Evolutionary conservation across 228 moss, liverwort and hornwort genomes (phyloP).

Genomic region (Sphagnum fallax): DNA sequence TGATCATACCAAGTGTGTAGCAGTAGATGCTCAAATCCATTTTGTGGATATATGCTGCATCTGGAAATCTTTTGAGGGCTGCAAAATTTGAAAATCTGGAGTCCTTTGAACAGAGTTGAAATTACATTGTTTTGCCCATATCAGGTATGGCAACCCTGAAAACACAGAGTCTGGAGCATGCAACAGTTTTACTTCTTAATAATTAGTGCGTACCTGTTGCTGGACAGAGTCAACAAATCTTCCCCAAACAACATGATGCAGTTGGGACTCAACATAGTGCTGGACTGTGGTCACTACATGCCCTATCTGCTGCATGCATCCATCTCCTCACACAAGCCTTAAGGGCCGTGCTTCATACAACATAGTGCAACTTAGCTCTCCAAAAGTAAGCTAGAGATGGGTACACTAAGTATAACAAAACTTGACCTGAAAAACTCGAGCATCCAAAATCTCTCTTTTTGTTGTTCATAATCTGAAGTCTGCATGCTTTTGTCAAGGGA

Average conservation of each 20-base stretch:
- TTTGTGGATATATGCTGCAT: too few relatives aligned
- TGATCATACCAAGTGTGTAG: too few relatives aligned
- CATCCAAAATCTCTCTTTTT: constrained; percentile 73
- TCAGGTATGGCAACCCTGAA: too few relatives aligned
- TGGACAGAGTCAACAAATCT: constrained; percentile 72
- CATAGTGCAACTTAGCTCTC: too few relatives aligned
- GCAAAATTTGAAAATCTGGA: too few relatives aligned
- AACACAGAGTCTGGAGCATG: too few relatives aligned
- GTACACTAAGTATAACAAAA: background rate
- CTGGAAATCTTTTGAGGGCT: too few relatives aligned
- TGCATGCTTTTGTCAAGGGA: constrained; percentile 49
- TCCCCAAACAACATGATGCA: constrained; percentile 88
- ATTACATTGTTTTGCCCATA: too few relatives aligned
- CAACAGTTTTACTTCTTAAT: too few relatives aligned
- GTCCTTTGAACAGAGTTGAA: too few relatives aligned
- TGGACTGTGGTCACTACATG: constrained; percentile 88
- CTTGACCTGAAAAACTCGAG: constrained; percentile 83
- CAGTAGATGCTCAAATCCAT: too few relatives aligned
- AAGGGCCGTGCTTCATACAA: background rate
- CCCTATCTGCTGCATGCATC: constrained; percentile 76
- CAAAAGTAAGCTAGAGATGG: background rate
- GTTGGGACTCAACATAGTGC: constrained; percentile 79
- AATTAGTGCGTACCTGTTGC: constrained; percentile 31
- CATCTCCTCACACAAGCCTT: background rate
- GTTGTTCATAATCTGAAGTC: constrained; percentile 50